These are phyloP conservation scores for Ophiostoma populinum DNA, from an alignment of 2,329 filamentous ascomycete species.

Conservation along the genomic window DNA sequence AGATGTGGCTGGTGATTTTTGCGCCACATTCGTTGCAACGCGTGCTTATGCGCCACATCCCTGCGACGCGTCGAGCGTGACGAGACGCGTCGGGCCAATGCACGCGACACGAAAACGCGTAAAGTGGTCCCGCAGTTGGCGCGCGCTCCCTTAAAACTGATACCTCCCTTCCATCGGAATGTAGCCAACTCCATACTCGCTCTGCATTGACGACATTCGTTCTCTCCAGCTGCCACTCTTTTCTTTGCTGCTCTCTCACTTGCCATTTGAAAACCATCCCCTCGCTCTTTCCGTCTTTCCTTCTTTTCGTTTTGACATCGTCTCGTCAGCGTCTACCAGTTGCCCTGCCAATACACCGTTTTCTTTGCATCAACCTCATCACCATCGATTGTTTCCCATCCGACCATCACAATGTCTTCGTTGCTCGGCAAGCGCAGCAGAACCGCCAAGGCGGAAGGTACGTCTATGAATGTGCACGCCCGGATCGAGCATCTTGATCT, in stretches of 20 bases:
- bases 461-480: too few species aligned
- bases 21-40: slow-evolving; percentile 5
- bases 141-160: slow-evolving; percentile 4
- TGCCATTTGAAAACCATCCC: background rate
- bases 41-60: too few species aligned
- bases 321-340: too few species aligned
- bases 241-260: background rate
- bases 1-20: slow-evolving; percentile 2
- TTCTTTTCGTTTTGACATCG: background rate
- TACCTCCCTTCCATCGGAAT: slow-evolving; percentile 5
- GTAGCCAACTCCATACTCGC: slow-evolving; percentile 1
- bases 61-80: slow-evolving; percentile 2
- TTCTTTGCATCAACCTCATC: background rate
- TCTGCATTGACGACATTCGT: background rate
- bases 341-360: too few species aligned
- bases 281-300: slow-evolving; percentile 2
- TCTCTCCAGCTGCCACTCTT: slow-evolving; percentile 1
- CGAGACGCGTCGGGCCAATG: background rate
- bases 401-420: too few species aligned
- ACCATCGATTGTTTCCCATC: background rate
- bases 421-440: slow-evolving; percentile 9
- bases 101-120: slow-evolving; percentile 4
- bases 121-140: slow-evolving; percentile 9
- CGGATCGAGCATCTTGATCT: too few species aligned
- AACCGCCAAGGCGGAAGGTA: slow-evolving; percentile 5